Conservation (phyloP, 1,139 yeast species). For the Kazachstania sp. region DNA sequence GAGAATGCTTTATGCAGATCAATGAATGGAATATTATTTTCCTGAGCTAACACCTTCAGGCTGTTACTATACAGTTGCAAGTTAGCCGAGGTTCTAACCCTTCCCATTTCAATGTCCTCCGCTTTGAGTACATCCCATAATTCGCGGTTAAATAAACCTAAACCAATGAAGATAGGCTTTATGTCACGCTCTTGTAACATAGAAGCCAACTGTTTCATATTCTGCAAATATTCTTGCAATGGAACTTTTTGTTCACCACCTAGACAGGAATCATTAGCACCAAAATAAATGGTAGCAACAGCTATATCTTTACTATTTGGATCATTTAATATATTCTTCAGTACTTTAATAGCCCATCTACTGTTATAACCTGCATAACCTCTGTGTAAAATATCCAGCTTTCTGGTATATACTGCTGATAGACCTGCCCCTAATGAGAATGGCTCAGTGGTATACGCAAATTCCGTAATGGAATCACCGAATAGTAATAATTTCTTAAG, state of each 20-base stretch:
- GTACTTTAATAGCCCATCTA: constrained; percentile 40
- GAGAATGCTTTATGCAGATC: constrained; percentile 44
- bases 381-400: constrained; percentile 48
- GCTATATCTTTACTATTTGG: constrained; percentile 38
- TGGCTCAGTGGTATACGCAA: constrained; percentile 32
- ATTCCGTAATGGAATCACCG: constrained; percentile 66
- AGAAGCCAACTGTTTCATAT: constrained; percentile 38
- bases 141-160: constrained; percentile 47
- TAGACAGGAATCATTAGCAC: constrained; percentile 62
- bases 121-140: constrained; percentile 31
- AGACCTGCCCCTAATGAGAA: constrained; percentile 48
- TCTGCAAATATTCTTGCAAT: constrained; percentile 40
- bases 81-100: constrained; percentile 35
- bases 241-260: constrained; percentile 48
- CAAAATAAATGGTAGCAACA: constrained; percentile 58
- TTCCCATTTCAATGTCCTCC: constrained; percentile 31
- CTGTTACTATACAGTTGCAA: constrained; percentile 45
- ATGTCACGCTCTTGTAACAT: constrained; percentile 37
- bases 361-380: constrained; percentile 60
- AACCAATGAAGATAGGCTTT: constrained; percentile 50
- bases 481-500: constrained; percentile 45
- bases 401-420: constrained; percentile 41
- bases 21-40: constrained; percentile 42
- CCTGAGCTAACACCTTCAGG: constrained; percentile 39
- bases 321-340: constrained; percentile 40